A percentile compares a stretch with the other conserved stretches of the same genome.
Conservation (phyloP, 2,329 filamentous ascomycete genomes). For the Trichoderma aggressivum region DNA sequence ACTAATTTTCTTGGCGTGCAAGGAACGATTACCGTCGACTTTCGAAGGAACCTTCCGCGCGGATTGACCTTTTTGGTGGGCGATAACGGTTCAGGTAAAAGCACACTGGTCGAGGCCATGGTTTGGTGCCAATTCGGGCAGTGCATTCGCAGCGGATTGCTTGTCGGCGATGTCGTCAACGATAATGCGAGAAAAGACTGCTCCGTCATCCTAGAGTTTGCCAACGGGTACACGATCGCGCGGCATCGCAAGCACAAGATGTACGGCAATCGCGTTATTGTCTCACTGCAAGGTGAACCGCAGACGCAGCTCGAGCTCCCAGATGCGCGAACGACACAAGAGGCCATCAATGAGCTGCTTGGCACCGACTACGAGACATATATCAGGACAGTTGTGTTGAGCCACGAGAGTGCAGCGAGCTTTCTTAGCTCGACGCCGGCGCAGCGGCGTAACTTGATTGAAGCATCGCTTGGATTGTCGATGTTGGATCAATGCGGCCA, state of each 20-base stretch:
- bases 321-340: constrained; percentile 16
- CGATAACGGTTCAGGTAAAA: constrained; percentile 26
- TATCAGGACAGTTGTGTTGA: constrained; percentile 21
- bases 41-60: constrained; percentile 17
- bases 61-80: constrained; percentile 23
- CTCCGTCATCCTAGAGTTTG: constrained; percentile 23
- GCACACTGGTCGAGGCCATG: constrained; percentile 22
- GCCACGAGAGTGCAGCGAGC: constrained; percentile 23
- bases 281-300: constrained; percentile 18
- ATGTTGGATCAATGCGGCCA: constrained; percentile 20
- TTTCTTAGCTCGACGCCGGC: constrained; percentile 21
- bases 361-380: constrained; percentile 23
- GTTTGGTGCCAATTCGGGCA: constrained; percentile 24
- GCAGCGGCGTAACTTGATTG: constrained; percentile 20
- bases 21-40: constrained; percentile 20
- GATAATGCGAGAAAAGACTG: constrained; percentile 22
- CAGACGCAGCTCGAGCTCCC: constrained; percentile 20
- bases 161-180: constrained; percentile 22
- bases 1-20: constrained; percentile 26
- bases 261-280: constrained; percentile 19
- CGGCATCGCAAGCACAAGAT: constrained; percentile 22
- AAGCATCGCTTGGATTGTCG: constrained; percentile 23
- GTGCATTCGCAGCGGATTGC: constrained; percentile 21
- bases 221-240: constrained; percentile 24
- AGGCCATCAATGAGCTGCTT: constrained; percentile 23